Evolutionary conservation across 1,139 yeast species (phyloP), one percentile per base, ranked within the genome.

Genomic region (Lodderomyces pseudojiufengensis): DNA sequence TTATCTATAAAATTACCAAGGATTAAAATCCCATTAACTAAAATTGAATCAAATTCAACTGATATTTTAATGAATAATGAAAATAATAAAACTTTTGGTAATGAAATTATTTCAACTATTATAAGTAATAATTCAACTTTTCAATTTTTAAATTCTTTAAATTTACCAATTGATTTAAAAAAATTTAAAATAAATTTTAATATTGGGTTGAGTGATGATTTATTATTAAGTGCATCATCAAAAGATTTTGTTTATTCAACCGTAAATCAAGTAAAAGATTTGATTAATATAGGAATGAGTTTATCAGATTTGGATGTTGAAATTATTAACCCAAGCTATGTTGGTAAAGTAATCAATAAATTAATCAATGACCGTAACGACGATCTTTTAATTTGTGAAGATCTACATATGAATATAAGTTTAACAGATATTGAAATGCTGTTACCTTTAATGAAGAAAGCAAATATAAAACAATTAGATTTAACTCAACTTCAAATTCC

Each of bases 361-460:
- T 27, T 49, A 2, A 29, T 54, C 5, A 45, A 45, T 10, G 43
- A 40, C 2, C 20, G 24, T 2, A 24, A 16, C 7, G 26, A 25
- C 13, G 14, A 22, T 3, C 13, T 12, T 4, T 16, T 9, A 6
- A 26, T 27, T 3, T 15, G 33, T 29, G 37, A 32, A 14, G 35
- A 29, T 8, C 29, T 51, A n/a, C 38, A 21, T 28, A 24, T 47
- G 7, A 54, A 52, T 30, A 11, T 52, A 28, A 45, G 44, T 11
- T 28, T 55, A 5, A 38, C 45, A 11, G 57, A 57, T 36, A 31
- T 54, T 6, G 39, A 40, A 22, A 22, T 62, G 3, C 44, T 40
- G 9, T 51, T 61, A 3, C 55, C 60, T 1, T 38, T 61, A 13
- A 33, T 51, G 13, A 42, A 47, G 10, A 39, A 46, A n/a, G 35